Percentiles rank a stretch among this genome's conserved stretches.
phyloP scores from a whole-genome alignment of 345 rosid species.

The Cardamine resedifolia region DNA sequence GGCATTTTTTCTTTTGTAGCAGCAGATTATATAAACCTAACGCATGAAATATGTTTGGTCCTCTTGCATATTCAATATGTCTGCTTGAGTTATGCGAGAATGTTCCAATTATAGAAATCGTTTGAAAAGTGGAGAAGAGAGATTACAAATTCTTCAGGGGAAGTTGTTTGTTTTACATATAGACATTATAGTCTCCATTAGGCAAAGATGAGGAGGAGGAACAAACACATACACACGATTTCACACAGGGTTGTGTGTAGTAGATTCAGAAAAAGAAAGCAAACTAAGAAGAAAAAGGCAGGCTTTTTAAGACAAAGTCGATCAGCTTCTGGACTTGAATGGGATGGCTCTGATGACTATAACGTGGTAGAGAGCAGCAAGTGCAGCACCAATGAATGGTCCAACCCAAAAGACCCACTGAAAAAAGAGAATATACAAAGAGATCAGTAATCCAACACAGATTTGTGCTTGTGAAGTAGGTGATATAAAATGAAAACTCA shows the following conservation, averaged over 20 bases:
- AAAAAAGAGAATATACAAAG: not conserved
- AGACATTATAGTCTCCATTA: slow-evolving; percentile 1
- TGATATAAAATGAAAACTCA: slow-evolving; percentile 25
- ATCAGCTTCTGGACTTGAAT: slow-evolving; percentile 42
- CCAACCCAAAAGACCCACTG: slow-evolving; percentile 65
- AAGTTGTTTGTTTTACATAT: slow-evolving; percentile 22
- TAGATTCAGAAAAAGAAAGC: slow-evolving; percentile 28
- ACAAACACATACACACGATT: slow-evolving; percentile 22
- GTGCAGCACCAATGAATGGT: slow-evolving; percentile 57
- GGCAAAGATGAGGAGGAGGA: slow-evolving; percentile 23
- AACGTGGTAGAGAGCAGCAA: slow-evolving; percentile 56
- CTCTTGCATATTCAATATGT: not conserved
- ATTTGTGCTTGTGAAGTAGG: not conserved
- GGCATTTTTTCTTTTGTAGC: not conserved
- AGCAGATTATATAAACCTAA: not conserved
- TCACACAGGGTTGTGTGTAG: slow-evolving; percentile 23
- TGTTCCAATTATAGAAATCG: slow-evolving; percentile 5
- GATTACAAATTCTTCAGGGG: not conserved
- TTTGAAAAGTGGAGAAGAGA: not conserved
- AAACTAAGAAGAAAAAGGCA: slow-evolving; percentile 29
- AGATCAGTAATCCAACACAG: not conserved
- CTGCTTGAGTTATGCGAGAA: no score
- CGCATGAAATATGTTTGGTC: slow-evolving; percentile 31
- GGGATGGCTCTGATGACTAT: slow-evolving; percentile 57
- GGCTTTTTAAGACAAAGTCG: not conserved